Percentiles rank a stretch among this genome's conserved stretches.
Conservation (phyloP, 1,284 basidiomycete species). For the Ceratobasidium sp. region DNA sequence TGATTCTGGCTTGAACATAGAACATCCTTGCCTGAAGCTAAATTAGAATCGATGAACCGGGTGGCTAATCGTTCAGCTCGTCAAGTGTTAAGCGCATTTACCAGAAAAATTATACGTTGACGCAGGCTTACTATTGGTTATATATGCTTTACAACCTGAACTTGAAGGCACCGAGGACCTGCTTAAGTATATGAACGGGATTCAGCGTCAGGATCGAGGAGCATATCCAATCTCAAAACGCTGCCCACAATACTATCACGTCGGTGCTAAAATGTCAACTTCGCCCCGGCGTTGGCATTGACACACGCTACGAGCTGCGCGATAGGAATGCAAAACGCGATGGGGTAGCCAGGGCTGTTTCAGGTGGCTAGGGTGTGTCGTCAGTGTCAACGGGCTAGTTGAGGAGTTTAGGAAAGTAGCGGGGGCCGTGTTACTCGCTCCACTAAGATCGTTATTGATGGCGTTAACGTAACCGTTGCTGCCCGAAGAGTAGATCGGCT, state of each 20-base stretch:
- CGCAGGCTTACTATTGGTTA: too few relatives aligned
- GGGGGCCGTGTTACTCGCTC: conserved; percentile 10
- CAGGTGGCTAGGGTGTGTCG: not conserved
- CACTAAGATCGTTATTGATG: not conserved
- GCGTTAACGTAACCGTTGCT: conserved; percentile 1
- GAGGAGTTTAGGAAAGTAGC: not conserved
- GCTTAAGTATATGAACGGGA: too few relatives aligned
- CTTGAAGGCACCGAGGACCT: too few relatives aligned
- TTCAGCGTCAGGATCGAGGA: too few relatives aligned
- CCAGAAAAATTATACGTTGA: too few relatives aligned
- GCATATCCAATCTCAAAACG: too few relatives aligned
- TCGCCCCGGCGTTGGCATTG: not conserved
- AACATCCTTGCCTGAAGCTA: too few relatives aligned
- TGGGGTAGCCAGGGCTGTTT: not conserved
- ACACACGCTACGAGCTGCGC: not conserved
- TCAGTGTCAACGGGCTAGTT: not conserved
- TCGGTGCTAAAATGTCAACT: not conserved
- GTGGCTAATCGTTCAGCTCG: too few relatives aligned
- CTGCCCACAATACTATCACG: not conserved
- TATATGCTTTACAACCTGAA: too few relatives aligned
- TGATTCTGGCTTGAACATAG: too few relatives aligned
- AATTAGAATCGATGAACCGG: too few relatives aligned
- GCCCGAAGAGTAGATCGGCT: conserved; percentile 3
- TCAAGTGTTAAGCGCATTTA: too few relatives aligned
- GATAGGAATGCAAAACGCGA: not conserved